These are phyloP conservation scores for Oidiodendron maius DNA, from an alignment of 495 filamentous ascomycete species.

Conservation along the genomic window DNA sequence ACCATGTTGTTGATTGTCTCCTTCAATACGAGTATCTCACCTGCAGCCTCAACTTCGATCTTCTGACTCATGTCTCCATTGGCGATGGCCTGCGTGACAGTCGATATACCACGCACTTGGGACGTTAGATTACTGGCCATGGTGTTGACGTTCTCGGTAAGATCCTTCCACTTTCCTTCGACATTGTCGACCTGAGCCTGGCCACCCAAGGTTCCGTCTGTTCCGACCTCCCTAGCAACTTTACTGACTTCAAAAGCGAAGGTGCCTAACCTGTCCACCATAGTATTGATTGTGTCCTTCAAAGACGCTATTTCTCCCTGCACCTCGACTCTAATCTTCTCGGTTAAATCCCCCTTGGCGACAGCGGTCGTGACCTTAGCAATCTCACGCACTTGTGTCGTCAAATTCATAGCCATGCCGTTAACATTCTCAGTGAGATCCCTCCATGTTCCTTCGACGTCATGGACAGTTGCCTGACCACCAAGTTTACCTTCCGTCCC, in stretches of 20 bases:
- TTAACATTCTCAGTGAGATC: slow-evolving; percentile 97
- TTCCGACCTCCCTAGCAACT: slow-evolving; percentile 96
- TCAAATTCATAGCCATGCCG: slow-evolving; percentile 97
- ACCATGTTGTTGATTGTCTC: slow-evolving; percentile 99
- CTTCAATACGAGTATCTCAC: slow-evolving; percentile 89
- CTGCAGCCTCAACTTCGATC: slow-evolving; percentile 92
- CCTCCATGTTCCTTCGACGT: slow-evolving; percentile 97
- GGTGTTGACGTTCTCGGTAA: slow-evolving; percentile 91
- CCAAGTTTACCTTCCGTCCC: slow-evolving; percentile 94
- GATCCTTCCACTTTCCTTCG: slow-evolving; percentile 98
- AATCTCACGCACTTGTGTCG: slow-evolving; percentile 96
- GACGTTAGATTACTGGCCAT: slow-evolving; percentile 96
- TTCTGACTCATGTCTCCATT: slow-evolving; percentile 90
- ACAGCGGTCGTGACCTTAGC: slow-evolving; percentile 97
- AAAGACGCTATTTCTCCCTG: slow-evolving; percentile 92
- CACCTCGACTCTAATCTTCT: slow-evolving; percentile 94
- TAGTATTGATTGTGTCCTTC: slow-evolving; percentile 98
- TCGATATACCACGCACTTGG: slow-evolving; percentile 92
- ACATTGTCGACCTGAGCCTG: slow-evolving; percentile 97
- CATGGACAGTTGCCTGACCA: slow-evolving; percentile 93
- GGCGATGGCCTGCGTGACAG: slow-evolving; percentile 95
- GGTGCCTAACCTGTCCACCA: slow-evolving; percentile 95
- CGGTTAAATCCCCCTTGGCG: slow-evolving; percentile 86
- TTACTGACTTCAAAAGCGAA: slow-evolving; percentile 99
- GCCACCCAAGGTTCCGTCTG: slow-evolving; percentile 90